Evolutionary conservation across 2,329 filamentous ascomycete species (phyloP), one percentile per base, ranked within the genome.

Genomic region (Pseudogymnoascus sp.): DNA sequence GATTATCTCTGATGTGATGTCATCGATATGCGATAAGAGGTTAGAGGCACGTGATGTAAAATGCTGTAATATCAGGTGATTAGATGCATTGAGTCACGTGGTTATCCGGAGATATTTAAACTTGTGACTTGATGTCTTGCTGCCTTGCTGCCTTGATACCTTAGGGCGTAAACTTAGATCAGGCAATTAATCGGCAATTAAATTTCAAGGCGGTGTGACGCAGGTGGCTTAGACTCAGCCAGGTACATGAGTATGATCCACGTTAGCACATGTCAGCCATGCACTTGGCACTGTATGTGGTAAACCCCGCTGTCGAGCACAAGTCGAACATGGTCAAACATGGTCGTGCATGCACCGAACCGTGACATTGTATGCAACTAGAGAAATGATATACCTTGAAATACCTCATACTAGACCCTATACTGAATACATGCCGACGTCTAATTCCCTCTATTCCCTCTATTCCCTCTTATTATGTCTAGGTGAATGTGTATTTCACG

Each of bases 241-340:
- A 56, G 50, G 50, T 33, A 56, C 50, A 56, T 33, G 50, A 56
- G 33, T 28, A 56, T 33, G 50, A 56, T 56, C 50, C 50, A 56
- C 50, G 50, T 3, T 11, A 28, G 46, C 46, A 56, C 46, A 56
- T 56, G 46, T 56, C 46, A 56, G 46, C 46, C 46, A 56, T 56
- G 46, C 46, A 56, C 26, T 56, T 56, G 46, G 46, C 46, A 10
- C 46, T 31, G 8, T 8, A 56, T 33, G 7, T 56, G n/a, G 46
- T 56, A 56, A 56, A 31, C 46, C 46, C 46, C 46, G 26, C 46
- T 56, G 46, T 56, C 46, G 46, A 56, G 46, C 46, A 56, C 28
- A 6, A 12, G 33, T 35, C 11, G 33, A 35, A 5, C 33, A 50
- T 50, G 10, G 6, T 50, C 14, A 10, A 50, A n/a, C 24, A 50